A percentile compares a stretch with the other conserved stretches of the same genome.
These are phyloP conservation scores for Achlya hypogyna DNA, from an alignment of 352 stramenopile genomes.

Conservation along the genomic window DNA sequence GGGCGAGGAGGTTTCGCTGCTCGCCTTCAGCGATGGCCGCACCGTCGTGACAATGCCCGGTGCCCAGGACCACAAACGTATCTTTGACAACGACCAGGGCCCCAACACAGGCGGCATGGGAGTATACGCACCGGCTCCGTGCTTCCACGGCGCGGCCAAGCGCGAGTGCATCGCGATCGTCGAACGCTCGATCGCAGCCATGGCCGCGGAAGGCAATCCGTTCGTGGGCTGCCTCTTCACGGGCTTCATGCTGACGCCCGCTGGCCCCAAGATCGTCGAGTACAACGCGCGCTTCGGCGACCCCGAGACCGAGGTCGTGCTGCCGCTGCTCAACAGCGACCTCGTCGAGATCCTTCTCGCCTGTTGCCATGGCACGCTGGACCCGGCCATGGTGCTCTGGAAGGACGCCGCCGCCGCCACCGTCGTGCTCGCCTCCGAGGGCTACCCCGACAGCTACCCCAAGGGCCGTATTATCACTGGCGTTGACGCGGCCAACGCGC, in stretches of 20 bases:
- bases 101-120: conserved; percentile 99
- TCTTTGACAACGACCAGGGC: conserved; percentile 94
- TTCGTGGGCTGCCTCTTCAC: conserved; percentile 98
- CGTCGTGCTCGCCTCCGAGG: conserved; percentile 93
- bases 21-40: conserved; percentile 97
- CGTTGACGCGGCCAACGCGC: conserved; percentile 72
- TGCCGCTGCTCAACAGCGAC: conserved; percentile 96
- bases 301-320: conserved; percentile 97
- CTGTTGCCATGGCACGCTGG: conserved; percentile 90
- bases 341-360: conserved; percentile 96
- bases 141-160: conserved; percentile 89
- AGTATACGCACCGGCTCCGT: conserved; percentile 95
- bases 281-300: conserved; percentile 99
- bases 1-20: conserved; percentile 95
- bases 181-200: conserved; percentile 58
- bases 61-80: conserved; percentile 99
- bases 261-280: conserved; percentile 94
- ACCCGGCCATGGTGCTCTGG: conserved; percentile 83
- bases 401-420: conserved; percentile 88
- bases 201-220: conserved; percentile 92
- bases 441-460: conserved; percentile 97
- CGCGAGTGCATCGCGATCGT: conserved; percentile 87
- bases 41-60: conserved; percentile 92
- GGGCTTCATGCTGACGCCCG: conserved; percentile 95
- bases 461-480: conserved; percentile 96